Percentiles rank a stretch among this genome's conserved stretches.
Evolutionary conservation across 805 yeast genomes (phyloP).

Genomic region (Ogataea neopini): DNA sequence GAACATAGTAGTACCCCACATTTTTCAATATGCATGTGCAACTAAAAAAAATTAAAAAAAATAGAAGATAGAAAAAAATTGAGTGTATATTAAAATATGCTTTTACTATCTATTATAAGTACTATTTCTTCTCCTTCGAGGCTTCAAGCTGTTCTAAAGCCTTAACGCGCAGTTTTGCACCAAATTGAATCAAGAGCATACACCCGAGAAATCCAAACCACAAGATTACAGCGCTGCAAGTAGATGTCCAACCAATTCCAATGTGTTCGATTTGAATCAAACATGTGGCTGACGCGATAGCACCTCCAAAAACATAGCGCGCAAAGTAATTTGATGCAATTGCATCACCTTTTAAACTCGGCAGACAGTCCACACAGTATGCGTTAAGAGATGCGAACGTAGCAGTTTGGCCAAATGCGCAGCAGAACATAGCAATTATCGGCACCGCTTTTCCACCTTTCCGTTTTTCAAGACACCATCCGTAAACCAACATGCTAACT

Average conservation of each 20-base stretch:
- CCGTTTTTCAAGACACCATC: constrained; percentile 50
- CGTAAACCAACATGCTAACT: constrained; percentile 47
- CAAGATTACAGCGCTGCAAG: constrained; percentile 47
- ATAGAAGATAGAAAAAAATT: neutral
- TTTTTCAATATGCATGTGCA: neutral
- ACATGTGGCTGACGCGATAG: constrained; percentile 51
- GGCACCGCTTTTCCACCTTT: constrained; percentile 60
- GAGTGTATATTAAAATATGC: neutral
- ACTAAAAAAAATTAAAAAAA: neutral
- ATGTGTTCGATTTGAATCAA: constrained; percentile 46
- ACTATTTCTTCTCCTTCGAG: neutral
- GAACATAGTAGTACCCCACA: constrained; percentile 8
- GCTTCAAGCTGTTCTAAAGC: constrained; percentile 9
- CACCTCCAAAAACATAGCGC: constrained; percentile 49
- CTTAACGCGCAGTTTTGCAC: constrained; percentile 38
- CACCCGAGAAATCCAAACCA: constrained; percentile 40
- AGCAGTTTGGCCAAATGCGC: constrained; percentile 53
- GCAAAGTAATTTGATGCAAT: constrained; percentile 54
- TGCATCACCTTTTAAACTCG: constrained; percentile 54
- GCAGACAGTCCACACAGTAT: constrained; percentile 60
- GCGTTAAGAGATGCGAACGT: constrained; percentile 55
- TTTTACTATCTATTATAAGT: neutral
- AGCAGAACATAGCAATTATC: constrained; percentile 46
- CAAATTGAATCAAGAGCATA: constrained; percentile 39
- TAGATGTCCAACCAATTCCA: constrained; percentile 59